phyloP scores from a whole-genome alignment of 2,329 filamentous ascomycete species.

The Monilinia vaccinii-corymbosi region DNA sequence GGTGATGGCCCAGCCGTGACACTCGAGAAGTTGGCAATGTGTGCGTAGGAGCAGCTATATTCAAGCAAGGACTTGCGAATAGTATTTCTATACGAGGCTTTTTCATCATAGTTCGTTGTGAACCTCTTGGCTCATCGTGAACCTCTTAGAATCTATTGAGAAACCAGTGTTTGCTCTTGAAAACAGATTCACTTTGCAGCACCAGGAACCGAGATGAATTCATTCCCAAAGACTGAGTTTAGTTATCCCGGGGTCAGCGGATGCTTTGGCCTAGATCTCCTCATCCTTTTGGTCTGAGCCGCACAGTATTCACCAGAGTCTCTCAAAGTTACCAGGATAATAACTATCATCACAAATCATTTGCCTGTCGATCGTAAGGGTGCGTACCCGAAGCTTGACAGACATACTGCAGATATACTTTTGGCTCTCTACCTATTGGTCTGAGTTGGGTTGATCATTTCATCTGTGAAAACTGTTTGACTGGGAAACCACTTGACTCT shows the following conservation, averaged over 20 bases:
- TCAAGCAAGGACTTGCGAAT: neutral
- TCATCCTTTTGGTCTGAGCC: neutral
- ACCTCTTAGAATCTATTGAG: neutral
- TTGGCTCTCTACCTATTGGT: neutral
- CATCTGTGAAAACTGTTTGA: neutral
- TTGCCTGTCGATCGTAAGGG: neutral
- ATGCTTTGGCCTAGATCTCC: neutral
- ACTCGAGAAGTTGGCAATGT: neutral
- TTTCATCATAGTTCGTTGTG: neutral
- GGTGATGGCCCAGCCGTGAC: neutral
- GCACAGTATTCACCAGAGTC: no score
- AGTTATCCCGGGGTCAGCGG: neutral
- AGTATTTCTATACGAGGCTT: rapidly evolving
- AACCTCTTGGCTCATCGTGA: no score
- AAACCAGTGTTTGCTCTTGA: neutral
- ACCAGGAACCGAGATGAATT: neutral
- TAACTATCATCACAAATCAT: neutral
- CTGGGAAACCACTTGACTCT: rapidly evolving
- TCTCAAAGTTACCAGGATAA: neutral
- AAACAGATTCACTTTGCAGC: neutral
- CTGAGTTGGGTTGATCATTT: neutral
- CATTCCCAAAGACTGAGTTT: neutral
- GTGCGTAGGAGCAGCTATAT: neutral
- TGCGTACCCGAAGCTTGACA: neutral
- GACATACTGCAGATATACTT: neutral